Conservation (phyloP, 2,329 filamentous ascomycete species). For the Penicillium sp. region DNA sequence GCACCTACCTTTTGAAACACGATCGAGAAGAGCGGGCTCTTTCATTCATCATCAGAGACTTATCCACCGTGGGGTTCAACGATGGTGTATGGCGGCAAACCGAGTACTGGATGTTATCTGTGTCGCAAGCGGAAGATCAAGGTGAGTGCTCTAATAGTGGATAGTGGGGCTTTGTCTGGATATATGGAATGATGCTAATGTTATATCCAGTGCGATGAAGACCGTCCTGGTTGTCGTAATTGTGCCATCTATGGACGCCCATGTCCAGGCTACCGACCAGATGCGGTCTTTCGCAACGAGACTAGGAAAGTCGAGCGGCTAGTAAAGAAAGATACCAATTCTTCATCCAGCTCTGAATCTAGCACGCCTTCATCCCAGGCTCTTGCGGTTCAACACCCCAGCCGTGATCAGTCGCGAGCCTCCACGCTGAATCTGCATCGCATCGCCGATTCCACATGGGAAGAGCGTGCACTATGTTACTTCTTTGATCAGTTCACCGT, state of each 20-base stretch:
- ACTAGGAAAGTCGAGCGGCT: conserved; percentile 28
- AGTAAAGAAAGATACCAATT: conserved; percentile 19
- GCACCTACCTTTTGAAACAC: conserved; percentile 11
- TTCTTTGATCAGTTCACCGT: conserved; percentile 41
- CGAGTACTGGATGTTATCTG: conserved; percentile 38
- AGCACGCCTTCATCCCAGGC: conserved; percentile 1
- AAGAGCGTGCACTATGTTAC: conserved; percentile 37
- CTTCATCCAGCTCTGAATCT: conserved; percentile 2
- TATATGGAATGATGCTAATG: not conserved
- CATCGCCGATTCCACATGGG: conserved; percentile 31
- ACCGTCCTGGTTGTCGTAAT: conserved; percentile 33
- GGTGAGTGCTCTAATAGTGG: conserved; percentile 29
- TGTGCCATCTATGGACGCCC: conserved; percentile 33
- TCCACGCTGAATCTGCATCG: conserved; percentile 15
- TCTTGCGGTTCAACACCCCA: not conserved
- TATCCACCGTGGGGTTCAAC: conserved; percentile 6
- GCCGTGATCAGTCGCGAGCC: not conserved
- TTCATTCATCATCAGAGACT: not conserved
- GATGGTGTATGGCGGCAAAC: conserved; percentile 42
- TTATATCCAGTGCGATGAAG: conserved; percentile 34
- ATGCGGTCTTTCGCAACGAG: conserved; percentile 35
- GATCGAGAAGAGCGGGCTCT: not conserved
- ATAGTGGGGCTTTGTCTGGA: not conserved
- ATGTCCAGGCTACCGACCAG: conserved; percentile 36
- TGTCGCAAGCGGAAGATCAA: conserved; percentile 40